These are phyloP conservation scores for Creolimax fragrantissima DNA, from an alignment of 78 protist genomes.

Conservation along the genomic window DNA sequence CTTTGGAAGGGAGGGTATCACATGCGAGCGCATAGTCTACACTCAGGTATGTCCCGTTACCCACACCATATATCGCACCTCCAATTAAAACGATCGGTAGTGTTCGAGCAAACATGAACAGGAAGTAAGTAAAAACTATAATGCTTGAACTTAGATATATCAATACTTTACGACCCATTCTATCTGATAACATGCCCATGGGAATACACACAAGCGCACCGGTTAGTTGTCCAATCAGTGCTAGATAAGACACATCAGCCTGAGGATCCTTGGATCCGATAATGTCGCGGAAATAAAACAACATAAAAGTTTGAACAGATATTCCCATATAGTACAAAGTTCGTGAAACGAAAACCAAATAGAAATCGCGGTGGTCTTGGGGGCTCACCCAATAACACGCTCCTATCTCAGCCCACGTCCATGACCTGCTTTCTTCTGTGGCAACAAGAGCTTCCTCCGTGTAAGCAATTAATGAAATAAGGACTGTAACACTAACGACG, in stretches of 20 bases:
- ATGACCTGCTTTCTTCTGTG: background rate
- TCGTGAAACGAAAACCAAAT: slow-evolving; percentile 15
- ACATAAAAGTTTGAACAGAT: slow-evolving; percentile 22
- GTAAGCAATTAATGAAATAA: background rate
- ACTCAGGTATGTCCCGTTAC: slow-evolving; percentile 1
- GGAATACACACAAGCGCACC: slow-evolving; percentile 23
- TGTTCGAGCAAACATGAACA: slow-evolving; percentile 4
- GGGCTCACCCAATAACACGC: slow-evolving; percentile 17
- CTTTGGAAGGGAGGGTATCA: slow-evolving; percentile 13
- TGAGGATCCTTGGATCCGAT: background rate
- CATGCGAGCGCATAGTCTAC: slow-evolving; percentile 27
- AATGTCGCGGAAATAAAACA: slow-evolving; percentile 30
- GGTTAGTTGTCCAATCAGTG: slow-evolving; percentile 13
- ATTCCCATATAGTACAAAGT: slow-evolving; percentile 26
- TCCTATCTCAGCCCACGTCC: background rate
- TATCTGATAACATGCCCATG: background rate
- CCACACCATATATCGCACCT: slow-evolving; percentile 1
- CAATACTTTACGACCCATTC: background rate
- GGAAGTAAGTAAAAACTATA: background rate
- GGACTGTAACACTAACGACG: background rate
- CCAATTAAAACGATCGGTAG: background rate
- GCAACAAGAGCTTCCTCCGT: background rate
- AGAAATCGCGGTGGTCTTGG: slow-evolving; percentile 8
- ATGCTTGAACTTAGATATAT: background rate
- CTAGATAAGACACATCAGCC: background rate